phyloP scores from a whole-genome alignment of 805 yeast genomes.

The Zygotorulaspora danielsina region DNA sequence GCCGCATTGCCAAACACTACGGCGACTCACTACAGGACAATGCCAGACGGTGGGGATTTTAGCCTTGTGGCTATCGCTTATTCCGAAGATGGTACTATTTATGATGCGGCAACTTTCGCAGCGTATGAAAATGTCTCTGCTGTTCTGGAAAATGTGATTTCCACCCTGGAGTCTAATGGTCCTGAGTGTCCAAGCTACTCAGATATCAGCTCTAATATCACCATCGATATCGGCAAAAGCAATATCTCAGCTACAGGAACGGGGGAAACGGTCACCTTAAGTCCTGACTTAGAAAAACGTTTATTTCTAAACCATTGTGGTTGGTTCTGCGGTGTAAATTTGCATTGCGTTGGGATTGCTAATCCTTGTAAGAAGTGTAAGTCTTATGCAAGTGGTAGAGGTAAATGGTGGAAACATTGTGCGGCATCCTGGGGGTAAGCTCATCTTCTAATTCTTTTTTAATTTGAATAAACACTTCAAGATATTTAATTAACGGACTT shows the following conservation, averaged over 20 bases:
- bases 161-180: background rate
- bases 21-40: slow-evolving; percentile 2
- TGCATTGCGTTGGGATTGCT: background rate
- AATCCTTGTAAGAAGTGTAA: slow-evolving; percentile 1
- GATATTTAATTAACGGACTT: no score
- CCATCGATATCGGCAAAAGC: background rate
- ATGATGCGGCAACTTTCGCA: slow-evolving; percentile 2
- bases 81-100: slow-evolving; percentile 1
- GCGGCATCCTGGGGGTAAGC: slow-evolving; percentile 1
- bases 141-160: slow-evolving; percentile 1
- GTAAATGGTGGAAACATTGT: slow-evolving; percentile 2
- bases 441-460: no score
- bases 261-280: slow-evolving; percentile 1
- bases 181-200: background rate
- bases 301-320: background rate
- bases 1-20: slow-evolving; percentile 3
- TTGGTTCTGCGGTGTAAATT: slow-evolving; percentile 1
- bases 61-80: slow-evolving; percentile 2
- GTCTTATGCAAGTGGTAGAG: slow-evolving; percentile 1
- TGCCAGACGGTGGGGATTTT: slow-evolving; percentile 3
- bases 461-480: no score
- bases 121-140: slow-evolving; percentile 3
- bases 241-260: background rate
- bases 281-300: slow-evolving; percentile 1
- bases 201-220: background rate